Percentiles rank a stretch among this genome's conserved stretches.
phyloP scores from a whole-genome alignment of 371 early-diverging fungal genomes.

The Lichtheimia hyalospora region DNA sequence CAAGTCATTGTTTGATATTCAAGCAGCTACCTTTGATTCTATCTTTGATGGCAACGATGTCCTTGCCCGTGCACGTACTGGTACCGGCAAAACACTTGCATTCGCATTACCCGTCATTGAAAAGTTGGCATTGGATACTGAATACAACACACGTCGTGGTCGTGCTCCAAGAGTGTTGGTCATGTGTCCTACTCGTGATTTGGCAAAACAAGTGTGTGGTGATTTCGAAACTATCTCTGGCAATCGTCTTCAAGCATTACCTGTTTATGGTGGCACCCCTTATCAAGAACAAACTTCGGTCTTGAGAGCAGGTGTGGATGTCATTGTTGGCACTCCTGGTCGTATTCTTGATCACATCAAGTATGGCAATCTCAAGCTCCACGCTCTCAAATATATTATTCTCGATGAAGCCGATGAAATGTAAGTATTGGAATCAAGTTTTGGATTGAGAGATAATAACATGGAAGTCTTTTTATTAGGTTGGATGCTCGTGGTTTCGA shows the following conservation, averaged over 20 bases:
- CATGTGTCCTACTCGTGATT: conserved; percentile 92
- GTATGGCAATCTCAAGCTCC: conserved; percentile 77
- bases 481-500: conserved; percentile 95
- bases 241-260: conserved; percentile 57
- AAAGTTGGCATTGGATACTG: conserved; percentile 59
- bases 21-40: conserved; percentile 83
- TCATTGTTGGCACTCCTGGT: conserved; percentile 98
- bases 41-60: conserved; percentile 89
- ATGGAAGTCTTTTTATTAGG: conserved; percentile 2
- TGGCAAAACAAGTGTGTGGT: conserved; percentile 88
- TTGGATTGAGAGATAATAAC: neutral
- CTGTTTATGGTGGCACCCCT: conserved; percentile 86
- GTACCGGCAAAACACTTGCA: conserved; percentile 94
- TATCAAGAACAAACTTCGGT: conserved; percentile 78
- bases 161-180: conserved; percentile 86
- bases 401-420: conserved; percentile 97
- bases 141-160: conserved; percentile 50
- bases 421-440: conserved; percentile 21
- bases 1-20: conserved; percentile 87
- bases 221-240: conserved; percentile 71
- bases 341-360: conserved; percentile 95
- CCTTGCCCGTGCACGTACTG: conserved; percentile 95
- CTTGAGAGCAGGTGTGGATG: conserved; percentile 88
- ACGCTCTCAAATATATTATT: conserved; percentile 71
- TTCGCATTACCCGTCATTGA: conserved; percentile 91